Evolutionary conservation across 306 rosid species (phyloP).

Genomic region (Hippophae gyantsensis): DNA sequence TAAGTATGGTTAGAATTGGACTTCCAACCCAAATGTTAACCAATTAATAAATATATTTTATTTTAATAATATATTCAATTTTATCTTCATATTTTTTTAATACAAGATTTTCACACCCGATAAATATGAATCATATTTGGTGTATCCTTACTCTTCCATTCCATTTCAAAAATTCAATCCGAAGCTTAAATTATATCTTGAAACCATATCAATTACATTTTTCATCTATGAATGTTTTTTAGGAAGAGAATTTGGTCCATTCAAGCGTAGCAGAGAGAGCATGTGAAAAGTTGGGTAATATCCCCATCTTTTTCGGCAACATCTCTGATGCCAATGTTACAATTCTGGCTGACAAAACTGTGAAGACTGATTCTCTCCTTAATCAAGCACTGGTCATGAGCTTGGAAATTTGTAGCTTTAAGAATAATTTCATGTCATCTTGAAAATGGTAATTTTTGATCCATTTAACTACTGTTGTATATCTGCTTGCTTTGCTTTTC

Average conservation of each 20-base stretch:
- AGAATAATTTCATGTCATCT: slow-evolving; percentile 10
- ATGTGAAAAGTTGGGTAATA: slow-evolving; percentile 29
- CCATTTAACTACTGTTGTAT: slow-evolving; percentile 22
- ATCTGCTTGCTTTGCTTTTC: slow-evolving; percentile 15
- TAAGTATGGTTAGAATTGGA: too few species aligned
- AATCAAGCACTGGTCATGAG: slow-evolving; percentile 16
- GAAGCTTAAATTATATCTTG: too few species aligned
- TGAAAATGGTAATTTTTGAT: slow-evolving; percentile 17
- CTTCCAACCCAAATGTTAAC: too few species aligned
- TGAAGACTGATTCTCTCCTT: slow-evolving; percentile 15
- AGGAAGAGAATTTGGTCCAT: neutral
- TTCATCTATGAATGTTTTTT: too few species aligned
- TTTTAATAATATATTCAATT: too few species aligned
- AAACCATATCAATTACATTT: too few species aligned
- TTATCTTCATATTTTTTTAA: too few species aligned
- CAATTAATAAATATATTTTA: too few species aligned
- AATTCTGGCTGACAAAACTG: slow-evolving; percentile 20
- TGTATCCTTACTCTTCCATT: too few species aligned
- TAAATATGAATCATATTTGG: too few species aligned
- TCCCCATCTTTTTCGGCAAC: slow-evolving; percentile 5
- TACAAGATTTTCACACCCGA: too few species aligned
- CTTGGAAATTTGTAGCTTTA: neutral
- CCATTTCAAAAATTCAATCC: too few species aligned
- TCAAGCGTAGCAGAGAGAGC: slow-evolving; percentile 3
- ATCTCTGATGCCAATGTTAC: slow-evolving; percentile 17